Percentiles rank a stretch among this genome's conserved stretches.
Conservation (phyloP, 2,329 filamentous ascomycete species). For the Monilinia laxa region DNA sequence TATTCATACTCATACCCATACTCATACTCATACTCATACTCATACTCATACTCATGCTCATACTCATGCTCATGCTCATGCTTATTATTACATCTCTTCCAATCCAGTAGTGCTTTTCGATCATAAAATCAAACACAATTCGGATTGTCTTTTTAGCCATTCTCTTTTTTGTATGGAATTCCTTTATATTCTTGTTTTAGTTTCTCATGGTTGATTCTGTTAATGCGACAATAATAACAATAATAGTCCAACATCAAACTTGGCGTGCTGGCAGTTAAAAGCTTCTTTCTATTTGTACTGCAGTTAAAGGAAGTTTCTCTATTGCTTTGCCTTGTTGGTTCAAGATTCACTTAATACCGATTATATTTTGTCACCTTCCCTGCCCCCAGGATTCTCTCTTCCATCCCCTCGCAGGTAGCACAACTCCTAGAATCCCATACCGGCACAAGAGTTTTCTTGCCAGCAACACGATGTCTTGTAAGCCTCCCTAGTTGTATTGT, state of each 20-base stretch:
- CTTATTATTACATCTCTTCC: neutral
- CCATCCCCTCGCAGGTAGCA: constrained; percentile 17
- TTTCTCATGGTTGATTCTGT: neutral
- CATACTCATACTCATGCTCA: neutral
- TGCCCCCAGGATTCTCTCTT: neutral
- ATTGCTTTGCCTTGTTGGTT: neutral
- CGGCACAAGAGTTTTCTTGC: neutral
- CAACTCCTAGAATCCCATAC: constrained; percentile 16
- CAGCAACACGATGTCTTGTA: constrained; percentile 32
- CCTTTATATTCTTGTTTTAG: constrained; percentile 15
- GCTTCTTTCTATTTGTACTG: constrained; percentile 3
- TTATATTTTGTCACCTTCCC: constrained; percentile 1
- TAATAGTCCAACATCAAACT: constrained; percentile 19
- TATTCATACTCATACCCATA: too few relatives aligned
- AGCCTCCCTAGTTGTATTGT: constrained; percentile 3
- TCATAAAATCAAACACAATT: constrained; percentile 3
- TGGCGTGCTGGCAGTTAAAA: neutral
- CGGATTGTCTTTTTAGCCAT: neutral
- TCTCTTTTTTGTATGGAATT: constrained; percentile 1
- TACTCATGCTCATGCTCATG: neutral
- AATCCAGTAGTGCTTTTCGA: neutral
- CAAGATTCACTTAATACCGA: constrained; percentile 8
- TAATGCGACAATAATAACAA: constrained; percentile 21
- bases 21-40: too few relatives aligned
- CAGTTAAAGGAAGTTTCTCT: neutral